Base-by-base conservation (phyloP, 1,139 yeast genomes). In the Sugiyamaella novakii region DNA sequence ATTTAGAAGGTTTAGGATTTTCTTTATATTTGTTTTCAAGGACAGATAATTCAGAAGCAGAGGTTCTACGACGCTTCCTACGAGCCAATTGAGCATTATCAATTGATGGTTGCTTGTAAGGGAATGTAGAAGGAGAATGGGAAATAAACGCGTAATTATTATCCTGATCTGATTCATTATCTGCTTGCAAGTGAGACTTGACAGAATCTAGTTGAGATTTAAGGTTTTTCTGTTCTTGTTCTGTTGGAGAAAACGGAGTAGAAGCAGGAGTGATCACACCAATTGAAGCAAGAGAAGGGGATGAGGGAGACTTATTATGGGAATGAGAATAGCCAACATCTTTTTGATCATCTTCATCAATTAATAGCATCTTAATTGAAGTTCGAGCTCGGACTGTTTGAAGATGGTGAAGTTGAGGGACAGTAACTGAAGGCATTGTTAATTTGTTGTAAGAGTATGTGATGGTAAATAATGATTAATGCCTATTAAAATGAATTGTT, bases 51-150 rank as follows among this genome's bases (percentile, higher is more conserved):
- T 92, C 98, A 52, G 80, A 78, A 3, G 95, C 94, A 1, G 95
- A 84, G 0, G 98, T 92, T 72, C 98, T 85, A 71, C 98, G 83
- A 68, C 98, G 81, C 66, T 91, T 91, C 50, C 97, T 81, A 62
- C 97, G 82, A 1, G 96, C 96, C 56, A 89, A 72, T 41, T 91
- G 91, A 19, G 89, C 91, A 63, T 89, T 87, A 66, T 89, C 96
- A 49, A 88, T 87, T 46, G 81, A 73, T 1, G 97, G 96, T 64
- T 87, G 95, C 58, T 84, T 86, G 24, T 79, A 73, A 11, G 92
- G 94, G 65, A 81, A 89, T 0, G 96, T 87, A 21, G 87, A 81
- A 27, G 91, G 95, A 24, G 63, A 60, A 43, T 88, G 97, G 21
- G 95, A 83, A 56, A 91, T 91, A 67, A 91, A 91, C 31, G 97